Evolutionary conservation across 345 rosid species (phyloP).

Genomic region (Acer saccharum): DNA sequence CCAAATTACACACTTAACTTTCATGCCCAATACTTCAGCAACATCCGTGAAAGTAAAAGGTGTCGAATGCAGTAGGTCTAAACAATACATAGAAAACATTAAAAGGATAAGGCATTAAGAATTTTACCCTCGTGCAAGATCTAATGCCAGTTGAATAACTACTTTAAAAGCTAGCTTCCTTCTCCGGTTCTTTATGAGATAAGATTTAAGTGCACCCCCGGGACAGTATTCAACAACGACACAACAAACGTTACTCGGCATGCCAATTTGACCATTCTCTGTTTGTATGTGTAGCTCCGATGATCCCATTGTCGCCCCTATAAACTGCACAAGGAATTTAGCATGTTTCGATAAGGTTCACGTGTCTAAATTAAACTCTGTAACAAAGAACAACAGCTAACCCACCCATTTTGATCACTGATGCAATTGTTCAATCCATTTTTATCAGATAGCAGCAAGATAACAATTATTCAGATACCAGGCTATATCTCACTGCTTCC

Average conservation of each 20-base stretch:
- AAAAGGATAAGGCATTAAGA: slow-evolving; percentile 22
- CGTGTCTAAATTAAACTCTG: neutral
- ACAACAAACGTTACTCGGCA: slow-evolving; percentile 90
- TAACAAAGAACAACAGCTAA: neutral
- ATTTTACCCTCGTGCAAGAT: slow-evolving; percentile 91
- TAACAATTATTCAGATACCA: neutral
- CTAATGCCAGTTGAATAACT: slow-evolving; percentile 86
- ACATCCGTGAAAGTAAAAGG: neutral
- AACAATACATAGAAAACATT: neutral
- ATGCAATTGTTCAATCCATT: neutral
- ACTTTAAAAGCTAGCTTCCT: slow-evolving; percentile 93
- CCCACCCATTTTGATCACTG: neutral
- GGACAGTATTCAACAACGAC: slow-evolving; percentile 95
- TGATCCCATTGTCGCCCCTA: slow-evolving; percentile 90
- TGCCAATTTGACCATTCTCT: slow-evolving; percentile 72
- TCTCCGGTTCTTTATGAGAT: slow-evolving; percentile 86
- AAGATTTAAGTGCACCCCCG: slow-evolving; percentile 88
- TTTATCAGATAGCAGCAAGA: neutral
- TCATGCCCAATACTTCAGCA: neutral
- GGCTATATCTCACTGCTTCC: neutral
- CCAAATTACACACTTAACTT: slow-evolving; percentile 15
- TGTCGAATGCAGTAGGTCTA: neutral
- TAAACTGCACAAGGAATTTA: slow-evolving; percentile 54
- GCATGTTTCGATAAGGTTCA: neutral
- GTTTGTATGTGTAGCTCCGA: slow-evolving; percentile 83